Conservation (phyloP, 2,329 filamentous ascomycete species). For the Metarhizium guizhouense region DNA sequence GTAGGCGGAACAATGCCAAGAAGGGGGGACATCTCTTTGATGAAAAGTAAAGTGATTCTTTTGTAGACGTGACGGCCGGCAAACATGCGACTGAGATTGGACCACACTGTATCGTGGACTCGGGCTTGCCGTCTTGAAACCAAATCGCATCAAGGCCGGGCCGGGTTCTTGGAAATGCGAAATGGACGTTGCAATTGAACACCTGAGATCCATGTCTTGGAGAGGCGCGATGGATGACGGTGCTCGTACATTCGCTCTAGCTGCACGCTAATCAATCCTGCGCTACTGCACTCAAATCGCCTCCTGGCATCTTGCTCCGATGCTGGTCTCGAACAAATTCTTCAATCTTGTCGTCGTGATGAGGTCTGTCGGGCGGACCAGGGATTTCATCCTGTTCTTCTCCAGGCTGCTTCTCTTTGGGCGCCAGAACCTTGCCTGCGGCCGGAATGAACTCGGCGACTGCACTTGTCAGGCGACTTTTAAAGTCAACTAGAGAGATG, state of each 20-base stretch:
- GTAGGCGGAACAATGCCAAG: conserved; percentile 50
- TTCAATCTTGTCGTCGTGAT: conserved; percentile 40
- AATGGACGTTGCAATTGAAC: too few relatives aligned
- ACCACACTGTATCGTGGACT: too few relatives aligned
- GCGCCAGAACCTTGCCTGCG: conserved; percentile 31
- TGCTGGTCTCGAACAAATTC: conserved; percentile 46
- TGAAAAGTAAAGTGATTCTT: background rate
- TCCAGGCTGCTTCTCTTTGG: conserved; percentile 18
- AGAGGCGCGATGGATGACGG: background rate
- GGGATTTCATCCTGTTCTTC: conserved; percentile 13
- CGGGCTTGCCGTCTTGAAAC: too few relatives aligned
- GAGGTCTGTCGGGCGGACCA: conserved; percentile 33
- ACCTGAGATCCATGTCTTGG: too few relatives aligned
- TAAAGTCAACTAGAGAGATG: background rate
- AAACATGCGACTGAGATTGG: background rate
- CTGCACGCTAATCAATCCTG: conserved; percentile 9
- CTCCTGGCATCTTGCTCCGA: conserved; percentile 28
- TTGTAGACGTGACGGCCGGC: background rate
- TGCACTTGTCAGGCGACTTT: conserved; percentile 10
- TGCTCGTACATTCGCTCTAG: background rate
- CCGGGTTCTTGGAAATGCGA: too few relatives aligned
- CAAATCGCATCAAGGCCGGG: too few relatives aligned
- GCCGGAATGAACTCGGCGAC: conserved; percentile 35
- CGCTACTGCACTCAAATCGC: conserved; percentile 9
- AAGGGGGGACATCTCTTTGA: conserved; percentile 41